These are phyloP conservation scores for Sorghum bicolor DNA, from an alignment of 176 grass and related monocot species.

Conservation along the genomic window Sorghum_bicolor_NCBIv3 NC_012870.2:54220001-54220500, in stretches of 20 bases:
- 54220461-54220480: background rate
- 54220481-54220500: background rate
- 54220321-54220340: background rate
- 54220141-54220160: background rate
- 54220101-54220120: background rate
- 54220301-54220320: background rate
- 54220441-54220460: background rate
- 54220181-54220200: constrained; percentile 1
- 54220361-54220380: background rate
- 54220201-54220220: background rate
- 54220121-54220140: too few species aligned
- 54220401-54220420: constrained; percentile 9
- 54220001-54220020: background rate
- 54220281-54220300: background rate
- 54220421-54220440: background rate
- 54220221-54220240: background rate
- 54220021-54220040: background rate
- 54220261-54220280: constrained; percentile 14
- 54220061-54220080: background rate
- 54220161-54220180: constrained; percentile 4
- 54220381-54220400: constrained; percentile 1
- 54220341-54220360: background rate
- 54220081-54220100: background rate
- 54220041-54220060: background rate
- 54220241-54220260: background rate